A percentile compares a stretch with the other conserved stretches of the same genome.
phyloP scores from a whole-genome alignment of 768 basidiomycete species.

The Lactarius trivialis region DNA sequence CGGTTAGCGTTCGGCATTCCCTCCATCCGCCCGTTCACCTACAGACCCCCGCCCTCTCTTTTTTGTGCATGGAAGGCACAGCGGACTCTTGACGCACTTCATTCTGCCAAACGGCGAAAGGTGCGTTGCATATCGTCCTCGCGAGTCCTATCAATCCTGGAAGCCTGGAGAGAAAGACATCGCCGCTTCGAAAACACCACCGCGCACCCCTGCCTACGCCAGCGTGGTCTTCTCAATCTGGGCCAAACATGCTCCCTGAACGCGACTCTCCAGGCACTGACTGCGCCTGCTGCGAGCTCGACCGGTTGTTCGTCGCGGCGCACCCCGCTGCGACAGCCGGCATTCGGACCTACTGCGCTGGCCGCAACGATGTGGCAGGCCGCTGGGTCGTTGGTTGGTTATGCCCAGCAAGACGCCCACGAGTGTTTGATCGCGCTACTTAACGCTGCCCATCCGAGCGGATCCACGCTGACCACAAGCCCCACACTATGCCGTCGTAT shows the following conservation, averaged over 20 bases:
- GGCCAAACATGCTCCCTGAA: constrained; percentile 95
- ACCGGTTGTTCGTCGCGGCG: constrained; percentile 75
- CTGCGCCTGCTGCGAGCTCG: constrained; percentile 93
- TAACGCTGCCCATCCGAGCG: constrained; percentile 80
- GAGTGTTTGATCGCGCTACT: constrained; percentile 79
- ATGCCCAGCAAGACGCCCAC: constrained; percentile 93
- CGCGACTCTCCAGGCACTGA: constrained; percentile 84
- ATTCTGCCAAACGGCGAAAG: constrained; percentile 58
- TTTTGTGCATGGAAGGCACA: constrained; percentile 52
- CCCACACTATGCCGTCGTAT: no score
- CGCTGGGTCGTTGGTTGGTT: constrained; percentile 77
- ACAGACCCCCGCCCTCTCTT: no score
- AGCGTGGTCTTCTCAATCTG: constrained; percentile 81
- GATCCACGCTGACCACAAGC: constrained; percentile 68
- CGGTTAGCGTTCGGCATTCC: no score
- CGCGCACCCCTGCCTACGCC: constrained; percentile 67
- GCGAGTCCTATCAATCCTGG: constrained; percentile 50
- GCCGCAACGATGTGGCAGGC: constrained; percentile 77
- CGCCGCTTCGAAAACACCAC: constrained; percentile 43
- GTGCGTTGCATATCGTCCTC: constrained; percentile 34
- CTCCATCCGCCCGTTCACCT: no score
- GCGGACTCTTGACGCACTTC: constrained; percentile 39
- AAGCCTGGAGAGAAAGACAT: constrained; percentile 37
- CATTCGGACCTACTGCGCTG: constrained; percentile 79
- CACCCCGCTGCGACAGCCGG: constrained; percentile 35